Evolutionary conservation across 495 filamentous ascomycete genomes (phyloP).

Genomic region (Cetradonia linearis): DNA sequence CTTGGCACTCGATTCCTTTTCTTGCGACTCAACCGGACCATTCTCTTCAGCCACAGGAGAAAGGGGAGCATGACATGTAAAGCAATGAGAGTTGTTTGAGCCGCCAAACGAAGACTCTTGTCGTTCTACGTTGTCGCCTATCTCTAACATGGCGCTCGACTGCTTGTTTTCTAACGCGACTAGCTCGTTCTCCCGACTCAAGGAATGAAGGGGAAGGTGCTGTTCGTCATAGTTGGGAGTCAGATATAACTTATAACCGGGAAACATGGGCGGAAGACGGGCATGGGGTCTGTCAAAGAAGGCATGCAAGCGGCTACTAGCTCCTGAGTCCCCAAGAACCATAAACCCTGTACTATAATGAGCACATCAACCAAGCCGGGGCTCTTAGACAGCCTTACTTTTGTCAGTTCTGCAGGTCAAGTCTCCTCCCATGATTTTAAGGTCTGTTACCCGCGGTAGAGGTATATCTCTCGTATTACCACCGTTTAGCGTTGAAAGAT

Average conservation of each 20-base stretch:
- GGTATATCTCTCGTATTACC: neutral
- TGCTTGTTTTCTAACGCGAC: neutral
- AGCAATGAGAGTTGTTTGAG: neutral
- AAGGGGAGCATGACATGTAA: neutral
- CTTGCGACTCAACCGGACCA: neutral
- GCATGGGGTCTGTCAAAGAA: neutral
- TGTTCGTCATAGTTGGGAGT: neutral
- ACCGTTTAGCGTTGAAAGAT: neutral
- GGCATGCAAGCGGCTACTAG: neutral
- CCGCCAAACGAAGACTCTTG: neutral
- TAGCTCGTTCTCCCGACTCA: neutral
- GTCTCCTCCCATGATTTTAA: constrained; percentile 10
- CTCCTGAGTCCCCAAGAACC: neutral
- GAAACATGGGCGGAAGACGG: constrained; percentile 7
- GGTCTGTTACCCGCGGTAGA: constrained; percentile 6
- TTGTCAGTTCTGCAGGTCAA: constrained; percentile 2
- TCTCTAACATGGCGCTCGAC: neutral
- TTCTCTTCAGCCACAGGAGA: neutral
- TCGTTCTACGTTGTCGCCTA: neutral
- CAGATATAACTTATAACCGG: constrained; percentile 3
- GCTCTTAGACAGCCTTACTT: neutral
- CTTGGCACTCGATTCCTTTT: neutral
- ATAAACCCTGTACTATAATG: neutral
- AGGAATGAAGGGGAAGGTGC: neutral
- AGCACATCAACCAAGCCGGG: neutral